These are phyloP conservation scores for Irpex sp. DNA, from an alignment of 1,284 basidiomycete species.

Conservation along the genomic window DNA sequence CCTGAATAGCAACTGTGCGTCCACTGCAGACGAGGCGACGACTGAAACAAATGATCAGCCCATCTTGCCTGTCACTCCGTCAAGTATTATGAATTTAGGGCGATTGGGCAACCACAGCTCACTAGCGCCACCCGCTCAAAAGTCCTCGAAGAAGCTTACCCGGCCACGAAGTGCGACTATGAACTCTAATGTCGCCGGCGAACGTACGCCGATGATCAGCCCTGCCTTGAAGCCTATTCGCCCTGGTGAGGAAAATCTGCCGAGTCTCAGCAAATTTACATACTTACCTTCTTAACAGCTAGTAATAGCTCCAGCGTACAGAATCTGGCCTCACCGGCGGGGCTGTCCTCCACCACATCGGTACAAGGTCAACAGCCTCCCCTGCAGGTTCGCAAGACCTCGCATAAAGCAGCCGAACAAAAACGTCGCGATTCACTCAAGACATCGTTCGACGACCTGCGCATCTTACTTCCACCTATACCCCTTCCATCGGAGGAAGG, in stretches of 20 bases:
- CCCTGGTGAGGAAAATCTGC: conserved; percentile 46
- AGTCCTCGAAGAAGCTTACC: conserved; percentile 10
- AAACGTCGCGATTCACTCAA: conserved; percentile 96
- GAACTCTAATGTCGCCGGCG: conserved; percentile 13
- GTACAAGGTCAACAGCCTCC: conserved; percentile 24
- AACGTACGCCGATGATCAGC: conserved; percentile 34
- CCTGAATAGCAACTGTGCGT: conserved; percentile 12
- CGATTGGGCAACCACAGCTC: conserved; percentile 49
- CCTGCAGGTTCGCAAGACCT: conserved; percentile 68
- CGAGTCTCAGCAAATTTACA: not conserved
- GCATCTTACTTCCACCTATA: conserved; percentile 84
- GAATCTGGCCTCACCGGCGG: conserved; percentile 24
- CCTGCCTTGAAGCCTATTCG: conserved; percentile 64
- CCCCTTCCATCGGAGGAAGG: conserved; percentile 72
- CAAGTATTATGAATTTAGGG: conserved; percentile 84
- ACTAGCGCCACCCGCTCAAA: conserved; percentile 27
- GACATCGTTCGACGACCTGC: conserved; percentile 93
- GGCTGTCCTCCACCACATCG: conserved; percentile 8
- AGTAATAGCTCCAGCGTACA: conserved; percentile 15
- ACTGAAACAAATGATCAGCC: conserved; percentile 1
- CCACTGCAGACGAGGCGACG: not conserved
- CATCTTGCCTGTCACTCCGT: conserved; percentile 80
- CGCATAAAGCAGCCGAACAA: conserved; percentile 97
- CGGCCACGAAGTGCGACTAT: not conserved
- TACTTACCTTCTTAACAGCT: conserved; percentile 14